Percentiles rank a stretch among this genome's conserved stretches.
Evolutionary conservation across 2,329 filamentous ascomycete species (phyloP).

Genomic region (Cladorrhinum sp.): DNA sequence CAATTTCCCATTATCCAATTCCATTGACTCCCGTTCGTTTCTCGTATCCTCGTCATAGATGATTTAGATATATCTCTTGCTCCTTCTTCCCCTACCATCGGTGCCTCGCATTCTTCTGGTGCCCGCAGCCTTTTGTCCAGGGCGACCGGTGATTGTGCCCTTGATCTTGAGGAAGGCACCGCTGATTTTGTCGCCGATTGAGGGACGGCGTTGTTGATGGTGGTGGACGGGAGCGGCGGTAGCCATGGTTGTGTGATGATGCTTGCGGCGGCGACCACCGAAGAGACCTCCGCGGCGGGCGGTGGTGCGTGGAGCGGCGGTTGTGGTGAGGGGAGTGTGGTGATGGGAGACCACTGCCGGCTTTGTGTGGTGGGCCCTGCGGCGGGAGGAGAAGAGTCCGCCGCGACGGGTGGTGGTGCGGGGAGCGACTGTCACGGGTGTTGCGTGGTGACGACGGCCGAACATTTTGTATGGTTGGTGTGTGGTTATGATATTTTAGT

Average conservation of each 20-base stretch:
- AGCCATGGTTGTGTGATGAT: neutral
- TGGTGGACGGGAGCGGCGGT: slow-evolving; percentile 32
- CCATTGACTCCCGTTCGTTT: too few relatives aligned
- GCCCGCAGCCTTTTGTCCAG: slow-evolving; percentile 61
- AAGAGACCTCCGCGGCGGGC: slow-evolving; percentile 1
- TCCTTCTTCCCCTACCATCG: neutral
- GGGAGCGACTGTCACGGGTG: slow-evolving; percentile 5
- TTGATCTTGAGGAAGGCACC: slow-evolving; percentile 72
- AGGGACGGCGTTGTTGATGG: slow-evolving; percentile 65
- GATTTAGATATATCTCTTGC: slow-evolving; percentile 3
- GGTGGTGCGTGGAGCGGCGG: slow-evolving; percentile 45
- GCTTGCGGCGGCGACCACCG: neutral
- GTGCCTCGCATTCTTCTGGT: slow-evolving; percentile 2
- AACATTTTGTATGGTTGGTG: slow-evolving; percentile 7
- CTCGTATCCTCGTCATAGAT: neutral
- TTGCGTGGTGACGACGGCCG: slow-evolving; percentile 9
- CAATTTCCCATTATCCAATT: too few relatives aligned
- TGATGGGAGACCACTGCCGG: slow-evolving; percentile 1
- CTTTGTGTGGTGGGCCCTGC: neutral
- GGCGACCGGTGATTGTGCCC: slow-evolving; percentile 64
- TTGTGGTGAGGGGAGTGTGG: slow-evolving; percentile 55
- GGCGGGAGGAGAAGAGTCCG: slow-evolving; percentile 12
- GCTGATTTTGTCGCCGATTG: slow-evolving; percentile 72
- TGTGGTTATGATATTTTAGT: neutral
- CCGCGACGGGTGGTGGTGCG: slow-evolving; percentile 3